Base-by-base conservation (phyloP, 805 yeast species). In the Cyberlindnera lachancei region DNA sequence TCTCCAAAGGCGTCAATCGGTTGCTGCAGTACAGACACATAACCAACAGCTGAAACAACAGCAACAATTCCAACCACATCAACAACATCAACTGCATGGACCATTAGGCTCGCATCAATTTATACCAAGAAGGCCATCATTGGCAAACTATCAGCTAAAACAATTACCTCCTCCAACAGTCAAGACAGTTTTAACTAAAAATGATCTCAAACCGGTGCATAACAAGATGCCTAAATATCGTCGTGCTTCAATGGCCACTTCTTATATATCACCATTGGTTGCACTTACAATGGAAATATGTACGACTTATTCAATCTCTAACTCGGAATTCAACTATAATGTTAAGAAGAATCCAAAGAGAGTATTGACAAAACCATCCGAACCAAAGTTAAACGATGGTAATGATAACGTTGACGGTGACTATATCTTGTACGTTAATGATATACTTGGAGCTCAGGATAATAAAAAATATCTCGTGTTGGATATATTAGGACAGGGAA, bases 401-500 rank as follows among this genome's bases (percentile, higher is more conserved):
- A 72, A 50, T 51, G 98, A 92, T 59, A 92, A 92, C 54, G 79
- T 75, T 41, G 87, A 86, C 35, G 75, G 82, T 53, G 96, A 92
- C 59, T 90, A 88, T 52, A 90, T 92, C 35, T 61, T 94, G 14
- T 90, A 87, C 45, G 98, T 92, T 15, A 92, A 94, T 55, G 98
- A 94, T 54, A 77, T 92, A 16, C 61, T 92, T 25, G 97, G 98
- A 5, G 68, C 75, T 4, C 85, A 81, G 45, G 92, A 84, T 43
- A 88, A 85, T 37, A 67, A 88, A 34, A 82, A 84, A 52, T 90
- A 88, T 53, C 67, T 92, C 49, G 96, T 92, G 5, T 62, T 92
- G 36, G 97, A 90, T 56, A 68, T 92, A 12, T 59, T 92, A 25
- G 99, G 99, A 1, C 90, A 88, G 40, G 99, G 99, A 3, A 88